phyloP scores from a whole-genome alignment of 495 filamentous ascomycete species.

The Baudoinia panamericana region DNA sequence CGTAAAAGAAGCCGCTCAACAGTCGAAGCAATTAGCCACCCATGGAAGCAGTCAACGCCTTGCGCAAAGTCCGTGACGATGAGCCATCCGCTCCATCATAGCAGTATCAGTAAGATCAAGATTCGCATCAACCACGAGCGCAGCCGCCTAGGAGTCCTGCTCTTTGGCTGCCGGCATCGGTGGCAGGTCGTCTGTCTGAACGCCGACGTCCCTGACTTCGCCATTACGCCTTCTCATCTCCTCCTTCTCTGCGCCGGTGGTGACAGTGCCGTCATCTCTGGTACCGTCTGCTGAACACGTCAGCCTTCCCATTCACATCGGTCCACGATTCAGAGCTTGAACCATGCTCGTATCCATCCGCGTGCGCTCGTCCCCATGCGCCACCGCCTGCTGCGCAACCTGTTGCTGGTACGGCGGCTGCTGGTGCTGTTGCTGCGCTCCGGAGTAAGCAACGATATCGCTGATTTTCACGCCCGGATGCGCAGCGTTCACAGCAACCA shows the following conservation, averaged over 20 bases:
- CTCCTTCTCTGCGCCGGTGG: conserved; percentile 15
- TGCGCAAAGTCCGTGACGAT: neutral
- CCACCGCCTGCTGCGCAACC: conserved; percentile 2
- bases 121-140: too few relatives aligned
- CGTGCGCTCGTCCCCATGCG: conserved; percentile 18
- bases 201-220: conserved; percentile 15
- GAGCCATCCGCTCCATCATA: neutral
- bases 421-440: conserved; percentile 19
- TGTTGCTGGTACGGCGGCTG: conserved; percentile 1
- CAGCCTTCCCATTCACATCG: conserved; percentile 10
- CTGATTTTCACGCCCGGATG: conserved; percentile 12
- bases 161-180: conserved; percentile 1
- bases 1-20: conserved; percentile 13
- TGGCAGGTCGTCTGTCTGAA: conserved; percentile 16
- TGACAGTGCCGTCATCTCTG: conserved; percentile 9
- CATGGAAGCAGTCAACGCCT: conserved; percentile 11
- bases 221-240: conserved; percentile 2
- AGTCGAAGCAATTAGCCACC: too few relatives aligned
- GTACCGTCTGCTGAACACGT: conserved; percentile 15
- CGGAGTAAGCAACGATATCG: conserved; percentile 13
- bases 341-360: conserved; percentile 19
- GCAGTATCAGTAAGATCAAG: neutral
- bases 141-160: conserved; percentile 8
- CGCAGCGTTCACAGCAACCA: conserved; percentile 3
- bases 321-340: conserved; percentile 12